Base-by-base conservation (phyloP, 495 filamentous ascomycete genomes). In the Neurospora sp. region DNA sequence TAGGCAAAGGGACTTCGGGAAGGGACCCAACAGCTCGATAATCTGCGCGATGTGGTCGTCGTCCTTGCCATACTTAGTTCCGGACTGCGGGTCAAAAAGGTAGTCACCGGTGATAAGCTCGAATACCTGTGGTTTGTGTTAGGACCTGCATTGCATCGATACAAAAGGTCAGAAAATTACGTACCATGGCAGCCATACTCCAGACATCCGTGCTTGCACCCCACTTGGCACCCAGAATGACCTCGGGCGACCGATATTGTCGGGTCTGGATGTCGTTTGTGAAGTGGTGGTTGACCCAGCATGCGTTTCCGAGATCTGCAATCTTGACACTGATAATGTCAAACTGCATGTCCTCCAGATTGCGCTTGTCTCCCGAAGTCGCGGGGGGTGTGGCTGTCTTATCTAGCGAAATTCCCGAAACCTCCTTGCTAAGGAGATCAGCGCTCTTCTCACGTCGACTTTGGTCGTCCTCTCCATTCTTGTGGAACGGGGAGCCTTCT, bases 21-120 rank as follows among this genome's bases (percentile, higher is more conserved):
- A 98, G 22, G 90, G 89, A 27, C 96, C 96, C 9, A 99, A 89
- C 40, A 99, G 90, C 81, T 99, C 96, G 81, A 99, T 98, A 78
- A 99, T 98, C 81, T 99, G 96, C 3, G 96, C 96, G 59, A 98
- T 99, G 83, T 99, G 96, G 81, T 99, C 96, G 83, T 99, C 96
- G 81, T 99, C 96, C 85, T 99, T 99, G 79, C 96, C 96, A 79
- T 99, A 99, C 82, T 98, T 98, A 27, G 96, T 98, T 70, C 96
- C 96, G 6, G 96, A 98, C 83, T 99, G 96, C 1, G 96, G 96
- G 78, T 99, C 96, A 83, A 99, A 99, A 61, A 99, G 90, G 79
- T 98, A 99, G 83, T 99, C 96, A 75, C 96, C 96, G 14, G 96
- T 99, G 74, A 99, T 98, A 31, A 99, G 86, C 79, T 99, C 96